Evolutionary conservation across 1,139 yeast species (phyloP).

Genomic region (Wickerhamomyces sp.): DNA sequence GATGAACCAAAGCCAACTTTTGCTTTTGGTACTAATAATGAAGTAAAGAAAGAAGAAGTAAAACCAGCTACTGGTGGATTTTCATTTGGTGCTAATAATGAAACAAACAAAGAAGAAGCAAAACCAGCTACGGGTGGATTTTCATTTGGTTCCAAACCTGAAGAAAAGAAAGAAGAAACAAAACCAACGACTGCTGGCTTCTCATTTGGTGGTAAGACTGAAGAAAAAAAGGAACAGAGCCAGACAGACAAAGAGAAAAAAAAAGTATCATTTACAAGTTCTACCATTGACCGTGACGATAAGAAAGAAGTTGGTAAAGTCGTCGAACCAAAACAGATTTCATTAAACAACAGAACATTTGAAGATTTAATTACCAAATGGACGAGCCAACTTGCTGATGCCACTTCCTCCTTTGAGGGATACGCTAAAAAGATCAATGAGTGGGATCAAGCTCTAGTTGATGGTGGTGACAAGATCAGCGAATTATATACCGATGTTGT

Average conservation of each 20-base stretch:
- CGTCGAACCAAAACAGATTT: slow-evolving; percentile 64
- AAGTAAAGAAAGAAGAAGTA: slow-evolving; percentile 11
- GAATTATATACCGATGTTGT: slow-evolving; percentile 74
- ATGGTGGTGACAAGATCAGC: slow-evolving; percentile 81
- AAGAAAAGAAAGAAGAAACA: slow-evolving; percentile 18
- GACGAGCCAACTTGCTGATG: slow-evolving; percentile 78
- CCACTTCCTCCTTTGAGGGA: slow-evolving; percentile 70
- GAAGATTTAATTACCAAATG: slow-evolving; percentile 92
- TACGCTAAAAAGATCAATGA: slow-evolving; percentile 71
- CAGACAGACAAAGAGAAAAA: slow-evolving; percentile 22
- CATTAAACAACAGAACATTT: slow-evolving; percentile 84
- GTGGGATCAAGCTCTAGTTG: slow-evolving; percentile 83
- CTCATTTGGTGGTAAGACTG: slow-evolving; percentile 20
- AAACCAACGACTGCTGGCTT: slow-evolving; percentile 12
- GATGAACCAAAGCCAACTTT: slow-evolving; percentile 13
- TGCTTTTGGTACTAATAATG: slow-evolving; percentile 18
- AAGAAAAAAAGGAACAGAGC: slow-evolving; percentile 13
- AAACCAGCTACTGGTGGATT: slow-evolving; percentile 14
- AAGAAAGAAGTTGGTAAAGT: slow-evolving; percentile 32
- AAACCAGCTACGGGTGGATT: slow-evolving; percentile 13
- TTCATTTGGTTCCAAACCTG: slow-evolving; percentile 22
- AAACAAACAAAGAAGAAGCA: slow-evolving; percentile 17
- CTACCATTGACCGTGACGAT: slow-evolving; percentile 20
- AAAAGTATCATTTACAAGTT: slow-evolving; percentile 20
- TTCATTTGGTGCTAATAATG: slow-evolving; percentile 19